phyloP scores from a whole-genome alignment of 2,329 filamentous ascomycete genomes.

The Xylariaceae sp. region DNA sequence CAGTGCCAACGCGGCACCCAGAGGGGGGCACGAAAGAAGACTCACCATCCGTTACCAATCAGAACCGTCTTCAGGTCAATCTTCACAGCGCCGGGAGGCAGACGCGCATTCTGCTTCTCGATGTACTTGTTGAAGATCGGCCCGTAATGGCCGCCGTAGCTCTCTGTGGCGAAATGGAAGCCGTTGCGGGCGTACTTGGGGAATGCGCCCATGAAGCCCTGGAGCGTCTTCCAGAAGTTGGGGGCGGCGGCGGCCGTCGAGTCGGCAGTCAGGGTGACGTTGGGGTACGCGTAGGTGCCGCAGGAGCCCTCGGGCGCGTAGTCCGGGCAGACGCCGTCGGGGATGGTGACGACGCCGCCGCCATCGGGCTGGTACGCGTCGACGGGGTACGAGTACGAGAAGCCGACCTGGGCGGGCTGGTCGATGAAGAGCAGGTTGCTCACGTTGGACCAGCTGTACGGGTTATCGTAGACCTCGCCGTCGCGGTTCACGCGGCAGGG shows the following conservation, averaged over 20 bases:
- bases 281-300: conserved; percentile 50
- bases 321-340: conserved; percentile 43
- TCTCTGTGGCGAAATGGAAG: conserved; percentile 52
- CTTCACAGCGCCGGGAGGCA: conserved; percentile 36
- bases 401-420: conserved; percentile 54
- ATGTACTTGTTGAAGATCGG: conserved; percentile 50
- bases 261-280: conserved; percentile 45
- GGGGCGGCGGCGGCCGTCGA: conserved; percentile 48
- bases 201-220: conserved; percentile 59
- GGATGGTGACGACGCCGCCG: conserved; percentile 36
- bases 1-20: too few species aligned
- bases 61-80: conserved; percentile 45
- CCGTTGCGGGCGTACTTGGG: conserved; percentile 43
- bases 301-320: conserved; percentile 41
- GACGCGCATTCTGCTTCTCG: conserved; percentile 39
- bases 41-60: conserved; percentile 50
- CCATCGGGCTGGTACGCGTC: conserved; percentile 23
- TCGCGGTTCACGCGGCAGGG: conserved; percentile 38
- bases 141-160: conserved; percentile 53
- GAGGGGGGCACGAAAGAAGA: too few species aligned
- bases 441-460: conserved; percentile 54
- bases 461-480: conserved; percentile 44
- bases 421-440: conserved; percentile 58
- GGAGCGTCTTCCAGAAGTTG: conserved; percentile 55
- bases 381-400: conserved; percentile 42